Base-by-base conservation (phyloP, 2,329 filamentous ascomycete species). In the Xylaria arbuscula region DNA sequence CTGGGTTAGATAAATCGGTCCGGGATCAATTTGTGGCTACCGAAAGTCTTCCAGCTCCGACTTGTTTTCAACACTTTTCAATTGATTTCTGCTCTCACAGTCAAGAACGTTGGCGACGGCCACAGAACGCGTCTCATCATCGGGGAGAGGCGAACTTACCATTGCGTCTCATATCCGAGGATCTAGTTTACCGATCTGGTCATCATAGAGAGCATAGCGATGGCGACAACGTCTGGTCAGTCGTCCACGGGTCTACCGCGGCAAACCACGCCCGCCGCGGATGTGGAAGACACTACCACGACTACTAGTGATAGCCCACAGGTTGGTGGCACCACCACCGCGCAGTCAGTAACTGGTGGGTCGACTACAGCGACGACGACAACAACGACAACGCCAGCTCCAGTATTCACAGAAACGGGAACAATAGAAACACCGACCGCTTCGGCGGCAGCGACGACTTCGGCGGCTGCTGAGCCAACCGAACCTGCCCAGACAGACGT, bases 211-310 rank as follows among this genome's bases (percentile, higher is more conserved):
- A 10, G 34, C n/a, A 32, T 13, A 22, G 22, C 42, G 55, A 56
- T 62, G 62, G 51, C 70, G 28, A 59, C 54, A 10, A 69, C 63
- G 59, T 55, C 66, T 28, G 57, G 51, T 40, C 59, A 63, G 51
- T 34, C 61, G 22, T 58, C 68, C 40, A 55, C 64, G 67, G 64
- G 62, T 28, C 47, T 40, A 19, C 48, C 64, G 19, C 62, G 13
- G 68, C 55, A 59, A 42, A 57, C 67, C 38, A 59, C 67, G 22
- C 36, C 70, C n/a, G 64, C 66, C 22, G 51, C 62, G 17, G 58
- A 36, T 11, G 62, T 45, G 64, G 61, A 64, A 24, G 45, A 32
- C 45, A 40, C 66, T 57, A 66, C 55, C 32, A 24, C 53, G 13
- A n/a, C 64, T 57, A 47, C 56, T 64, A 67, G 50, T 59, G 45